These are phyloP conservation scores for Alternaria sp. DNA, from an alignment of 2,329 filamentous ascomycete species.

Conservation along the genomic window DNA sequence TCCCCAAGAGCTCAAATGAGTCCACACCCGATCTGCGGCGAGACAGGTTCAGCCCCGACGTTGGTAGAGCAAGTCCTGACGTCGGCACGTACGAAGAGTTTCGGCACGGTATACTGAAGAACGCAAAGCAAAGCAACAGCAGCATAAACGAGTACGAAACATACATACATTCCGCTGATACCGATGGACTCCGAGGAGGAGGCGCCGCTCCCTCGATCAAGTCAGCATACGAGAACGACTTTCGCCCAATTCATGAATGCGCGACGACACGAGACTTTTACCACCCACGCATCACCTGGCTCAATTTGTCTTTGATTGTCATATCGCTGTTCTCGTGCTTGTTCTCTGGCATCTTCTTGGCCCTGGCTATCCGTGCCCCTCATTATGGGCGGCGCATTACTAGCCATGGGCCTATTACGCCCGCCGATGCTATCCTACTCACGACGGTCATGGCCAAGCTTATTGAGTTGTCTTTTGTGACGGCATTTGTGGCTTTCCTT, in stretches of 20 bases:
- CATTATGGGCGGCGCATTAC: constrained; percentile 66
- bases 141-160: constrained; percentile 37
- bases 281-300: constrained; percentile 53
- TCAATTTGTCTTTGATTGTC: constrained; percentile 51
- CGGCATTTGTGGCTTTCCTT: constrained; percentile 75
- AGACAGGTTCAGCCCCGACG: constrained; percentile 25
- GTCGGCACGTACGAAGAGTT: constrained; percentile 38
- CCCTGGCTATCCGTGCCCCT: constrained; percentile 66
- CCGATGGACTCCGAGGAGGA: constrained; percentile 25
- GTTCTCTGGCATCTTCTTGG: constrained; percentile 70
- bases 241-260: constrained; percentile 45
- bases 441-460: constrained; percentile 76
- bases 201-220: constrained; percentile 36
- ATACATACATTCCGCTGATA: constrained; percentile 34
- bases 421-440: constrained; percentile 70
- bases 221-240: constrained; percentile 46
- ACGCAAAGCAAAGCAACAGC: constrained; percentile 24
- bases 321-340: constrained; percentile 68
- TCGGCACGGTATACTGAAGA: constrained; percentile 30
- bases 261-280: constrained; percentile 49
- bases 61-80: constrained; percentile 32
- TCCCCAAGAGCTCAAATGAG: constrained; percentile 33
- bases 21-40: constrained; percentile 44
- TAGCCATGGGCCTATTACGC: constrained; percentile 59
- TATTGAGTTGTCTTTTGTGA: constrained; percentile 79